phyloP scores from a whole-genome alignment of 768 basidiomycete genomes.

The Suillus fuscotomentosus region DNA sequence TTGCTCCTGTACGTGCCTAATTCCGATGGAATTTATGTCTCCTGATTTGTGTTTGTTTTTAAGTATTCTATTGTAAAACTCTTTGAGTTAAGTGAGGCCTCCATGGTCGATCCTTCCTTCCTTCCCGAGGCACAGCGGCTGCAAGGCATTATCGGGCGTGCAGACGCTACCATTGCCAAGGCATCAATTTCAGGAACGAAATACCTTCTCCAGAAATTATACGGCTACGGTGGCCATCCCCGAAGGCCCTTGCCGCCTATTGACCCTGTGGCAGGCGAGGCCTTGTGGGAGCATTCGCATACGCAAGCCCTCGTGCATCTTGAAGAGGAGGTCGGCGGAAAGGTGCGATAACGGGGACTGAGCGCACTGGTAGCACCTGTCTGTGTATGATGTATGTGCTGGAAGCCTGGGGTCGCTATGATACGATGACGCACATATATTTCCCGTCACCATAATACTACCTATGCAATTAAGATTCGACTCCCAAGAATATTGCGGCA shows the following conservation, averaged over 20 bases:
- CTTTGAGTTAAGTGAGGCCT: constrained; percentile 58
- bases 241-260: constrained; percentile 76
- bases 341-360: constrained; percentile 16
- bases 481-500: not conserved
- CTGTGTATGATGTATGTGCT: not conserved
- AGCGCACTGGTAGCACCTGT: not conserved
- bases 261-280: constrained; percentile 48
- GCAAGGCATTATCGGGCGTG: constrained; percentile 79
- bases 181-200: constrained; percentile 84
- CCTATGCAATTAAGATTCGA: not conserved
- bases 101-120: constrained; percentile 51
- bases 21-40: constrained; percentile 2
- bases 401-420: not conserved
- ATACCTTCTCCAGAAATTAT: constrained; percentile 65
- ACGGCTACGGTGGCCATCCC: constrained; percentile 82
- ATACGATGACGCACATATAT: not conserved
- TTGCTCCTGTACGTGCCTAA: constrained; percentile 60
- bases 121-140: constrained; percentile 70
- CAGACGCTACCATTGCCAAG: constrained; percentile 78
- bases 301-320: constrained; percentile 64
- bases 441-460: no score
- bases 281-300: constrained; percentile 72
- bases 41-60: constrained; percentile 7
- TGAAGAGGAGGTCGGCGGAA: constrained; percentile 56
- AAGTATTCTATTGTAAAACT: constrained; percentile 61